Evolutionary conservation across 2,329 filamentous ascomycete genomes (phyloP).

Genomic region (Venturiaceae sp.): DNA sequence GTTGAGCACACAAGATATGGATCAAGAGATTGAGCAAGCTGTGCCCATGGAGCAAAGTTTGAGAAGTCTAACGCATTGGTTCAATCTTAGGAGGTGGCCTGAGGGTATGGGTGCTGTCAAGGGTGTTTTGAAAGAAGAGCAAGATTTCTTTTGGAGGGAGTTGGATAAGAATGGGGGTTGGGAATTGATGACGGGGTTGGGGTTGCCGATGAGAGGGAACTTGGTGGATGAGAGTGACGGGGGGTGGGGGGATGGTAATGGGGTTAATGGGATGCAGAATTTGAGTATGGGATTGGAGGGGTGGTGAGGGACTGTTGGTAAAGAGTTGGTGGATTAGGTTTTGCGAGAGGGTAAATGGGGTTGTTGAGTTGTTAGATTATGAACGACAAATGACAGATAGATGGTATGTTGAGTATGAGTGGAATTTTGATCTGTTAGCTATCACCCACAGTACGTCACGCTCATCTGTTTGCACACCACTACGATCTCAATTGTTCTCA

Average conservation of each 20-base stretch:
- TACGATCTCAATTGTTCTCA: not conserved
- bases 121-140: slow-evolving; percentile 30
- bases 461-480: not conserved
- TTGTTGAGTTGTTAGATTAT: not conserved
- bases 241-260: not conserved
- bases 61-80: slow-evolving; percentile 86
- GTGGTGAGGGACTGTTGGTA: not conserved
- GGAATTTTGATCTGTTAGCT: not conserved
- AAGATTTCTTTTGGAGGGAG: slow-evolving; percentile 39
- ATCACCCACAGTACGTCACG: no score
- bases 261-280: not conserved
- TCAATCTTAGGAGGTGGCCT: slow-evolving; percentile 75
- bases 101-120: slow-evolving; percentile 55
- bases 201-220: not conserved
- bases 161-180: slow-evolving; percentile 32
- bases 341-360: not conserved
- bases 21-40: slow-evolving; percentile 88
- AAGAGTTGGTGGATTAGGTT: not conserved
- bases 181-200: not conserved
- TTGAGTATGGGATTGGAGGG: not conserved
- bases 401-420: not conserved
- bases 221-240: not conserved
- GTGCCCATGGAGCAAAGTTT: slow-evolving; percentile 86
- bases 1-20: slow-evolving; percentile 83
- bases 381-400: not conserved